Conservation (phyloP, 192 early-diverging fungal genomes). For the Podila verticillata region DNA sequence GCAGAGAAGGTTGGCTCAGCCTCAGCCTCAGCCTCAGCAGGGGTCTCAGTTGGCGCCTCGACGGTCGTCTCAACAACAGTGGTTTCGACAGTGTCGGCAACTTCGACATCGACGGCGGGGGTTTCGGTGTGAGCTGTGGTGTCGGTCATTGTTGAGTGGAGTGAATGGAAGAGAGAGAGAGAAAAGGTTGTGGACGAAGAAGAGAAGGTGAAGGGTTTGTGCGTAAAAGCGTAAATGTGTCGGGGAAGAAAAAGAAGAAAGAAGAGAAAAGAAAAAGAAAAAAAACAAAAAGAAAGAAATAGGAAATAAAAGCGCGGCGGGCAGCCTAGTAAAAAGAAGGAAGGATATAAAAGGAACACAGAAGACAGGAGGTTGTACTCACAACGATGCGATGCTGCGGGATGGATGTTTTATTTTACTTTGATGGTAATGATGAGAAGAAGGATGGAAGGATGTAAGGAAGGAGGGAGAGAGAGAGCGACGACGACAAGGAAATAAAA, state of each 20-base stretch:
- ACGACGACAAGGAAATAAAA: too few relatives aligned
- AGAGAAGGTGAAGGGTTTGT: background rate
- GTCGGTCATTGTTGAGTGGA: background rate
- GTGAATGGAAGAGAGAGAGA: too few relatives aligned
- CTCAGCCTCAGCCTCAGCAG: background rate
- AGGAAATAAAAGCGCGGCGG: conserved; percentile 11
- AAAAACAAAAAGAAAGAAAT: background rate
- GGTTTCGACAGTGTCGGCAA: background rate
- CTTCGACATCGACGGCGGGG: background rate
- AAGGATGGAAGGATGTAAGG: too few relatives aligned
- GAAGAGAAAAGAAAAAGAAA: background rate
- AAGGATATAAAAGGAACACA: conserved; percentile 7
- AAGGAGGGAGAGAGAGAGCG: too few relatives aligned
- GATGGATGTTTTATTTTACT: conserved; percentile 7
- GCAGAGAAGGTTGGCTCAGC: background rate
- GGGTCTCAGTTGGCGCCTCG: background rate
- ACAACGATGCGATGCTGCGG: conserved; percentile 8
- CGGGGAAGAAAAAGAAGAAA: background rate
- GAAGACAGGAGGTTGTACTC: background rate
- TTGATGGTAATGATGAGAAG: background rate
- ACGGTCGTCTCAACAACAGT: background rate
- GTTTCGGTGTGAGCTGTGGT: background rate
- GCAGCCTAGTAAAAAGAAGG: conserved; percentile 2
- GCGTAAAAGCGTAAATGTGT: background rate
- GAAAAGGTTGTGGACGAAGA: background rate